Conservation (phyloP, 2,329 filamentous ascomycete species). For the Clonostachys solani region DNA sequence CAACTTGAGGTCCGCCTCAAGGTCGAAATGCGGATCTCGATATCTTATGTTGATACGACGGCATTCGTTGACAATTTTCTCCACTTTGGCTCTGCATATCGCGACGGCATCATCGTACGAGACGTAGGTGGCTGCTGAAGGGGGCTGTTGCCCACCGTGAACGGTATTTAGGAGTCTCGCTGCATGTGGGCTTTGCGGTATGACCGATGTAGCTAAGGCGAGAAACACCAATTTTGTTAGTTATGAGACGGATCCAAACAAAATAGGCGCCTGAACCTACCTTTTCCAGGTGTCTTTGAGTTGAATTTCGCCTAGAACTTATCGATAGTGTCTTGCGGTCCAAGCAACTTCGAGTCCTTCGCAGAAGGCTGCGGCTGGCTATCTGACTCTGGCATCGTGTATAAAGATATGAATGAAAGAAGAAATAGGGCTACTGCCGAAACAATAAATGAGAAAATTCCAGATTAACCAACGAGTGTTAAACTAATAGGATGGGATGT, state of each 20-base stretch:
- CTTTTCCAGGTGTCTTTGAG: conserved; percentile 67
- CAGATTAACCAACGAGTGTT: too few species aligned
- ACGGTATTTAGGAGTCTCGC: conserved; percentile 44
- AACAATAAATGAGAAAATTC: too few species aligned
- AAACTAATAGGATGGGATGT: too few species aligned
- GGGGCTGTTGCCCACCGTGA: conserved; percentile 31
- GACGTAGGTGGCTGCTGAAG: conserved; percentile 49
- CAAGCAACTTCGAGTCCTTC: conserved; percentile 36
- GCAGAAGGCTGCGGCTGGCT: not conserved
- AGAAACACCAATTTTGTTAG: conserved; percentile 2
- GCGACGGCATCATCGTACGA: conserved; percentile 71
- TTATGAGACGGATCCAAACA: not conserved
- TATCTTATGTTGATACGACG: conserved; percentile 80
- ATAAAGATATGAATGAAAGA: too few species aligned
- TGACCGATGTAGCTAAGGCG: conserved; percentile 55
- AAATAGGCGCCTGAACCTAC: conserved; percentile 20
- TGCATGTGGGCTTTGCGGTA: conserved; percentile 65
- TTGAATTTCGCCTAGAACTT: conserved; percentile 72
- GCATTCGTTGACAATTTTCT: conserved; percentile 61
- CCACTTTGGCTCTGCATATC: conserved; percentile 62
- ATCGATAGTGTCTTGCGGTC: conserved; percentile 65
- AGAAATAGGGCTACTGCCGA: too few species aligned
- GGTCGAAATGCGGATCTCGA: conserved; percentile 80
- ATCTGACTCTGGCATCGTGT: too few species aligned
- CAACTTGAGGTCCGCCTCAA: conserved; percentile 70